Conservation (phyloP, 768 basidiomycete species). For the Tricholoma hemisulphureum region DNA sequence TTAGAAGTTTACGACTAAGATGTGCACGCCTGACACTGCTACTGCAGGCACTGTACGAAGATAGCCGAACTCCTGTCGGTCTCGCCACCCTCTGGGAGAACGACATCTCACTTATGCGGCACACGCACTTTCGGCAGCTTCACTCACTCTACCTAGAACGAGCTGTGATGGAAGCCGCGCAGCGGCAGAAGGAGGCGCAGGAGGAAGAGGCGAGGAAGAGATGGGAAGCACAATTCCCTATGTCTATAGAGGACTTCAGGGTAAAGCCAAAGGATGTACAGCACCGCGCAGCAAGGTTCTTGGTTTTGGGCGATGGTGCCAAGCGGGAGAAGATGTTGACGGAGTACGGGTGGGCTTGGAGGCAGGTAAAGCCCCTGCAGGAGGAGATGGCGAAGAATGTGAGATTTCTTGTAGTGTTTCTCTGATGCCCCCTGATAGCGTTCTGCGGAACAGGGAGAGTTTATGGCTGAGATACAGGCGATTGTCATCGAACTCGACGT, state of each 20-base stretch:
- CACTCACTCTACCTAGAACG: slow-evolving; percentile 18
- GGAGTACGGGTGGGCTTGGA: slow-evolving; percentile 53
- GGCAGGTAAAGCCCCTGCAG: slow-evolving; percentile 44
- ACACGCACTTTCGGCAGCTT: slow-evolving; percentile 30
- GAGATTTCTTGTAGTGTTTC: slow-evolving; percentile 14
- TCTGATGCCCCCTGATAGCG: background rate
- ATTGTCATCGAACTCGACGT: slow-evolving; percentile 23
- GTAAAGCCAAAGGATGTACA: slow-evolving; percentile 41
- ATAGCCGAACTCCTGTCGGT: slow-evolving; percentile 16
- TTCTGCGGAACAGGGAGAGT: slow-evolving; percentile 10
- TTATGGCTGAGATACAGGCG: slow-evolving; percentile 23
- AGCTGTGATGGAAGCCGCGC: slow-evolving; percentile 10
- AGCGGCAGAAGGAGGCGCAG: background rate
- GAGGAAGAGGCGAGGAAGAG: slow-evolving; percentile 25
- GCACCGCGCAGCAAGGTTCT: slow-evolving; percentile 50
- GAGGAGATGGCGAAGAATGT: slow-evolving; percentile 42
- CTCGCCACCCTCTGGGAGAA: slow-evolving; percentile 27
- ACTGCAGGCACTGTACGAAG: slow-evolving; percentile 25
- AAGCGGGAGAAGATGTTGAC: slow-evolving; percentile 46
- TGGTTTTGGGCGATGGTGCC: slow-evolving; percentile 25
- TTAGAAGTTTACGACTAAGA: background rate
- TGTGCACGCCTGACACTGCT: background rate
- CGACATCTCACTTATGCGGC: slow-evolving; percentile 28
- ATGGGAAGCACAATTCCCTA: slow-evolving; percentile 34
- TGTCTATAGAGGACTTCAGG: slow-evolving; percentile 32